Conservation (phyloP, 116 monocot genomes). For the Papilionanthe hybrid region DNA sequence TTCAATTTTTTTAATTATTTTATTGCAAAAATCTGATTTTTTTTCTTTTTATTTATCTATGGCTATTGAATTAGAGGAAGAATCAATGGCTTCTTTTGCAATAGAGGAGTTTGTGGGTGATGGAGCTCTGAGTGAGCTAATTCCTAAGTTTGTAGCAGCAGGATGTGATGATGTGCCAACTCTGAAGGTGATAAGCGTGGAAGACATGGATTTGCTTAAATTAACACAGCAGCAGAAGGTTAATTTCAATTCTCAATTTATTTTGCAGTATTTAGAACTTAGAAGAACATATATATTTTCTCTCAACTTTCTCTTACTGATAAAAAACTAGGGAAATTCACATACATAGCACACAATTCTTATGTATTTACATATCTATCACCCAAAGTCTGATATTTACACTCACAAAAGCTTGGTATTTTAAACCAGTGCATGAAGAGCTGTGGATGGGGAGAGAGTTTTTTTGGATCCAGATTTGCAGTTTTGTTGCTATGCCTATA, state of each 20-base stretch:
- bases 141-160: constrained; percentile 20
- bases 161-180: constrained; percentile 38
- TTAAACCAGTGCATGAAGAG: background rate
- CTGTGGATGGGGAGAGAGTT: background rate
- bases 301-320: background rate
- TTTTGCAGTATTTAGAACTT: background rate
- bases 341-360: too few relatives aligned
- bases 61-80: background rate
- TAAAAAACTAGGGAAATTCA: background rate
- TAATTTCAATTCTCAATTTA: constrained; percentile 3
- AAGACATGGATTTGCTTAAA: constrained; percentile 21
- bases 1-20: background rate
- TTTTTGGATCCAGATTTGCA: background rate
- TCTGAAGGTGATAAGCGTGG: constrained; percentile 20
- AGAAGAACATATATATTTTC: background rate
- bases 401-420: too few relatives aligned
- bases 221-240: constrained; percentile 24
- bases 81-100: constrained; percentile 19
- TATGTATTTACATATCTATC: too few relatives aligned
- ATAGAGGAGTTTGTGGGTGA: constrained; percentile 36
- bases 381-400: too few relatives aligned
- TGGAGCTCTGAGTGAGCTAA: constrained; percentile 23
- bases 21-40: too few relatives aligned
- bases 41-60: too few relatives aligned
- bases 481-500: too few relatives aligned